Base-by-base conservation (phyloP, 306 rosid genomes). In the Vigna radiata region DNA sequence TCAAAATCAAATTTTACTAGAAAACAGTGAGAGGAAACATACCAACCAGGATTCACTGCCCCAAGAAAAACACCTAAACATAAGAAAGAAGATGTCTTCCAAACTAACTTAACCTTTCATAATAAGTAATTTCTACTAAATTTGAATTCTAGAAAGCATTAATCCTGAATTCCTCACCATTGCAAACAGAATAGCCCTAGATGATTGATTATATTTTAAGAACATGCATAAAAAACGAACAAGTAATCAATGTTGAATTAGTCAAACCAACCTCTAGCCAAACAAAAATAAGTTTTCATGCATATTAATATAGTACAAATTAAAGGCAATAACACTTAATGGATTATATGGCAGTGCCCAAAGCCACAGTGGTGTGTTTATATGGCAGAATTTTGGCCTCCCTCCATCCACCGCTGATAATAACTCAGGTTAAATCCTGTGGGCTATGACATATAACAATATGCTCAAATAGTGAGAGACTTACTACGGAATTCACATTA, bases 401-500 rank as follows among this genome's bases (percentile, higher is more conserved):
- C 13, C 13, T 2, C 44, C 12, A 41, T 41, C 46, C 2, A 11
- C 46, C 13, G 10, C 10, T 2, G 46, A 41, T 9, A 41, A 41
- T 8, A 41, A 41, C 13, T 44, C 16, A 44, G 52, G 19, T 18
- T 23, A 18, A 49, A 63, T 37, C 49, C 49, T 50, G 16, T 39
- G 48, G 17, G 12, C 60, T 54, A 8, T 54, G 11, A 79, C 13
- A 60, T 29, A 41, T 16, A 77, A 56, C 1, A 49, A 64, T 29
- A 29, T 54, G 65, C 49, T 64, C 33, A 72, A 66, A 77, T 25
- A 43, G 70, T 6, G 53, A 47, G 83, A 77, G 73, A 89, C 97
- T 92, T 92, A 95, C 99, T 54, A 90, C 19, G 33, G 97, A 90
- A 74, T 95, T 95, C 89, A 95, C 73, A 72, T 95, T 92, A 77